Evolutionary conservation across 176 grass and related monocot genomes (phyloP).

Genomic region (Juncus inflexus): DNA sequence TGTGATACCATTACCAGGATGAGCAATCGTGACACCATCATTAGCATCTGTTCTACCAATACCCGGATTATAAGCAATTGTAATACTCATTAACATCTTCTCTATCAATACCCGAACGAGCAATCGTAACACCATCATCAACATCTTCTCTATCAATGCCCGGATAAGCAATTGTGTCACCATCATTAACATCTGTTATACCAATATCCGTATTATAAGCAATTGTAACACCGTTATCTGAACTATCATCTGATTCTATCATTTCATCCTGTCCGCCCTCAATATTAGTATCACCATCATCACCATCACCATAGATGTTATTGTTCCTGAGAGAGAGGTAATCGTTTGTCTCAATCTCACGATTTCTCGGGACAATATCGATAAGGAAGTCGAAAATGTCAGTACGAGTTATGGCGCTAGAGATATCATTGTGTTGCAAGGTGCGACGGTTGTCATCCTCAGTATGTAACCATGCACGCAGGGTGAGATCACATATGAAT

Average conservation of each 20-base stretch:
- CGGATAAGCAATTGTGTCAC: background rate
- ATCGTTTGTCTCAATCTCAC: background rate
- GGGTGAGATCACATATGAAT: slow-evolving; percentile 61
- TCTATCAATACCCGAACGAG: background rate
- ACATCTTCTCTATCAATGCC: background rate
- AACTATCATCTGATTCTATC: too few species aligned
- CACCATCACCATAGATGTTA: background rate
- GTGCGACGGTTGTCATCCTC: slow-evolving; percentile 34
- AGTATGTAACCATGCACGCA: slow-evolving; percentile 33
- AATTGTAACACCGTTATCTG: background rate
- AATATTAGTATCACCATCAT: too few species aligned
- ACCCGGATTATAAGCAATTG: background rate
- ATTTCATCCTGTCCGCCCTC: too few species aligned
- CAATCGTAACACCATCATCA: background rate
- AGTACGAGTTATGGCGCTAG: slow-evolving; percentile 15
- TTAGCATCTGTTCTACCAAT: background rate
- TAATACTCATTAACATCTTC: background rate
- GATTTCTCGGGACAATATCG: slow-evolving; percentile 33
- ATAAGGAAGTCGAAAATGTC: slow-evolving; percentile 46
- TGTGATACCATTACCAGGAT: background rate
- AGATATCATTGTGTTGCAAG: slow-evolving; percentile 33
- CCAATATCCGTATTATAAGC: background rate
- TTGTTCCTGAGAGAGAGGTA: background rate
- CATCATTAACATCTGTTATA: background rate
- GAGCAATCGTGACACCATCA: background rate